phyloP scores from a whole-genome alignment of 1,284 basidiomycete genomes.

The Pseudomicrostroma phylloplanum region DNA sequence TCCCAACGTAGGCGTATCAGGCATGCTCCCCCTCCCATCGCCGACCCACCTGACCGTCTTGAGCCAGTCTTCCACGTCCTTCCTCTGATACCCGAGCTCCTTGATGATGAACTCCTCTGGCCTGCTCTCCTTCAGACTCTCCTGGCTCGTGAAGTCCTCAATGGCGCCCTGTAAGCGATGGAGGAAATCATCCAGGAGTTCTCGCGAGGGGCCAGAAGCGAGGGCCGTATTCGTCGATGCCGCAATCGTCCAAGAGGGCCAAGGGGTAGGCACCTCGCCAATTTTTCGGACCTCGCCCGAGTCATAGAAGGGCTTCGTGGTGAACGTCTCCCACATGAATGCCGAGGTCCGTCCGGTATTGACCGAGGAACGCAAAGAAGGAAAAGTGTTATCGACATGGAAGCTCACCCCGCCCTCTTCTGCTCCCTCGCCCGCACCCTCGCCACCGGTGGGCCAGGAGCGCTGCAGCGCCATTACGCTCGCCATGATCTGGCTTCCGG shows the following conservation, averaged over 20 bases:
- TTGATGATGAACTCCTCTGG: slow-evolving; percentile 25
- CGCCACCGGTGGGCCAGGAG: slow-evolving; percentile 23
- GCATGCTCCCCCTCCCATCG: slow-evolving; percentile 24
- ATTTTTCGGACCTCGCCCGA: slow-evolving; percentile 72
- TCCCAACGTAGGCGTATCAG: not conserved
- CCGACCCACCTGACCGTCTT: slow-evolving; percentile 41
- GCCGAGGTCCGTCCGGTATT: slow-evolving; percentile 54
- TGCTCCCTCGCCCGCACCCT: slow-evolving; percentile 14
- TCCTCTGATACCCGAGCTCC: slow-evolving; percentile 57
- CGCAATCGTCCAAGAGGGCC: slow-evolving; percentile 75
- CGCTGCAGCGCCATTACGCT: slow-evolving; percentile 80
- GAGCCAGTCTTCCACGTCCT: slow-evolving; percentile 64
- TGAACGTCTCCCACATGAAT: slow-evolving; percentile 59
- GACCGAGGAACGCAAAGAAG: slow-evolving; percentile 77
- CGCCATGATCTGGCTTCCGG: slow-evolving; percentile 66
- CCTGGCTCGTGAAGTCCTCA: slow-evolving; percentile 28
- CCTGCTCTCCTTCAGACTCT: slow-evolving; percentile 15
- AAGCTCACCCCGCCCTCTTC: not conserved
- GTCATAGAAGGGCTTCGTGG: slow-evolving; percentile 86
- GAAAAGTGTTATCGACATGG: slow-evolving; percentile 46
- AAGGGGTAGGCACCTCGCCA: slow-evolving; percentile 80
- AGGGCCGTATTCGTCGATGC: slow-evolving; percentile 17
- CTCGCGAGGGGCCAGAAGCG: not conserved
- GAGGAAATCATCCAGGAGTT: slow-evolving; percentile 28
- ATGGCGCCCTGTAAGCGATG: slow-evolving; percentile 25